Percentiles rank a stretch among this genome's conserved stretches.
phyloP scores from a whole-genome alignment of 1,284 basidiomycete genomes.

The Polyporus tsugae region DNA sequence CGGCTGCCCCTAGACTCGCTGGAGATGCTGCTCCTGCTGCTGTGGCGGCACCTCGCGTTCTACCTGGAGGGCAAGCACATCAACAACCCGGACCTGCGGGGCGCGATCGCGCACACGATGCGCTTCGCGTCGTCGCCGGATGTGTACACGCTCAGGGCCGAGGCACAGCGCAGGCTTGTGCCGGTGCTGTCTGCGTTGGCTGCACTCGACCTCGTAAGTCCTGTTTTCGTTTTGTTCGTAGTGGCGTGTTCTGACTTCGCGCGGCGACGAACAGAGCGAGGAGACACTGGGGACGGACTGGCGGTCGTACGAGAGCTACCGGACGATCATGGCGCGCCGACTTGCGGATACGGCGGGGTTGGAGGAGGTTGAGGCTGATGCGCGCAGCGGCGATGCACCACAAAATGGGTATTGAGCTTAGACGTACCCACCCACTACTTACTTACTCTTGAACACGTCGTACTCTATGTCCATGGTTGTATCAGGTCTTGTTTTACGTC shows the following conservation, averaged over 20 bases:
- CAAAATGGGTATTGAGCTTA: conserved; percentile 32
- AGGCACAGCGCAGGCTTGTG: conserved; percentile 60
- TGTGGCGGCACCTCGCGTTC: conserved; percentile 86
- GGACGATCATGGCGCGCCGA: conserved; percentile 75
- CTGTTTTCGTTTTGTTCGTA: background rate
- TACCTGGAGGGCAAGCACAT: conserved; percentile 56
- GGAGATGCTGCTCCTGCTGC: conserved; percentile 85
- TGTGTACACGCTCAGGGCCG: conserved; percentile 58
- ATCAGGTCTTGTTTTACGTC: conserved; percentile 3
- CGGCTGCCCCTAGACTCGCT: conserved; percentile 60
- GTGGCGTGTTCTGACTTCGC: background rate
- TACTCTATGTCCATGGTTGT: background rate
- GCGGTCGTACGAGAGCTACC: conserved; percentile 67
- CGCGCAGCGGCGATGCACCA: conserved; percentile 33
- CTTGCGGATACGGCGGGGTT: conserved; percentile 67
- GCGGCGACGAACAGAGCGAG: conserved; percentile 26
- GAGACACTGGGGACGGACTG: conserved; percentile 49
- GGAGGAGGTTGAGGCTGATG: conserved; percentile 43
- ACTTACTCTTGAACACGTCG: background rate
- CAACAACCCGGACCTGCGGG: conserved; percentile 48
- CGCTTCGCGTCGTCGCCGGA: conserved; percentile 64
- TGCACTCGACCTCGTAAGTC: conserved; percentile 58
- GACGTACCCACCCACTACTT: background rate
- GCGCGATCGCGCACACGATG: conserved; percentile 58
- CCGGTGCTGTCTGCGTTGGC: conserved; percentile 60